These are phyloP conservation scores for Saccharomycopsis javanensis DNA, from an alignment of 805 yeast genomes.

Conservation along the genomic window DNA sequence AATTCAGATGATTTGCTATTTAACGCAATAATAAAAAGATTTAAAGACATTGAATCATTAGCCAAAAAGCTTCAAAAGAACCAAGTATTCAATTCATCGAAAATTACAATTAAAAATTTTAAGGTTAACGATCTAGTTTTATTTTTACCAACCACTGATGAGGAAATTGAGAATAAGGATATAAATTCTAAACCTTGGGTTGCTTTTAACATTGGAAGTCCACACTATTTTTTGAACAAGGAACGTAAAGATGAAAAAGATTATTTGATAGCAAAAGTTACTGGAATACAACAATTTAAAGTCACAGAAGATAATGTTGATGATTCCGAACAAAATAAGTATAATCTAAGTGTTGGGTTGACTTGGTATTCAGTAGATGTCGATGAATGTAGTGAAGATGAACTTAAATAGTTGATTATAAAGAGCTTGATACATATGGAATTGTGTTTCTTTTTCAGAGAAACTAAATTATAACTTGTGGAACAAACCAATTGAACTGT, in stretches of 20 bases:
- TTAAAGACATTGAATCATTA: slow-evolving; percentile 79
- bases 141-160: slow-evolving; percentile 66
- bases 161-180: slow-evolving; percentile 18
- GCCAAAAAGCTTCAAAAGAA: slow-evolving; percentile 81
- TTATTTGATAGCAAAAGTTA: slow-evolving; percentile 73
- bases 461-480: no score
- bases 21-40: slow-evolving; percentile 55
- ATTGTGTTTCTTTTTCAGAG: no score
- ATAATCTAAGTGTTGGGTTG: slow-evolving; percentile 49
- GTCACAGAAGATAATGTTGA: slow-evolving; percentile 38
- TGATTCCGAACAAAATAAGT: slow-evolving; percentile 47
- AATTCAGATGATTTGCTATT: slow-evolving; percentile 24
- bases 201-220: slow-evolving; percentile 82
- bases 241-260: slow-evolving; percentile 37
- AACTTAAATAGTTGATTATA: neutral
- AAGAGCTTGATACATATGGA: no score
- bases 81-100: slow-evolving; percentile 39
- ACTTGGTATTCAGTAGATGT: slow-evolving; percentile 60
- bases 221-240: slow-evolving; percentile 59
- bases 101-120: slow-evolving; percentile 61
- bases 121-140: slow-evolving; percentile 67
- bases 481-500: no score
- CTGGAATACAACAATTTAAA: slow-evolving; percentile 42
- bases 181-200: slow-evolving; percentile 66
- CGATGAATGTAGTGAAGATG: slow-evolving; percentile 17